Evolutionary conservation across 805 yeast species (phyloP), one percentile per base, ranked within the genome.

Genomic region (Metschnikowia lunata): DNA sequence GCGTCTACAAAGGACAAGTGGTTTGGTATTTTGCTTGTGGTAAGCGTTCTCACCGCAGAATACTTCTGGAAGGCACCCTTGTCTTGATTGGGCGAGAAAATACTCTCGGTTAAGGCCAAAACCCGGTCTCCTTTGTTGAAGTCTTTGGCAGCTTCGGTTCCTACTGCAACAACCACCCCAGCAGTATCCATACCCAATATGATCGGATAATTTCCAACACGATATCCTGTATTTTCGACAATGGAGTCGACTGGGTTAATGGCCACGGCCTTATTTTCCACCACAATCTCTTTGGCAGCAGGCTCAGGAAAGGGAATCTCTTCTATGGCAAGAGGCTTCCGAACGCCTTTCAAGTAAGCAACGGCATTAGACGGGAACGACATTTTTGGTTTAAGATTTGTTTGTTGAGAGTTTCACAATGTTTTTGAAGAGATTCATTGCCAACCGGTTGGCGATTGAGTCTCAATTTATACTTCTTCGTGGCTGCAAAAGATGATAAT

Each of bases 61-160:
- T 46, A 46, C 15, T 34, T 34, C 35, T 46, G 49, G 37, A 46
- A 46, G 18, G 41, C 49, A n/a, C 49, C 49, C 30, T 46, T 46
- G 10, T 46, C 45, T 31, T 39, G 46, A 14, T 36, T 27, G n/a
- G 49, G 49, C n/a, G 49, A 30, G 26, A 46, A 46, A 11, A 46
- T 15, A n/a, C 49, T 39, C 30, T 46, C 49, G 11, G 49, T 43
- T 26, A 42, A 37, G 12, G 49, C 46, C 8, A 42, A 32, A 7
- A 46, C 49, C 4, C 49, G 46, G 43, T 46, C 49, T 5, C 46
- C 49, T 13, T 28, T 34, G 11, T 34, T 29, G 26, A 36, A 42
- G 12, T 30, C 23, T 11, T 10, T 15, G 5, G 39, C 46, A 6
- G 36, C 44, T 8, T 42, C 41, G 13, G 39, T 9, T 8, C 49